Conservation (phyloP, 345 rosid species). For the Tarenaya hassleriana region DNA sequence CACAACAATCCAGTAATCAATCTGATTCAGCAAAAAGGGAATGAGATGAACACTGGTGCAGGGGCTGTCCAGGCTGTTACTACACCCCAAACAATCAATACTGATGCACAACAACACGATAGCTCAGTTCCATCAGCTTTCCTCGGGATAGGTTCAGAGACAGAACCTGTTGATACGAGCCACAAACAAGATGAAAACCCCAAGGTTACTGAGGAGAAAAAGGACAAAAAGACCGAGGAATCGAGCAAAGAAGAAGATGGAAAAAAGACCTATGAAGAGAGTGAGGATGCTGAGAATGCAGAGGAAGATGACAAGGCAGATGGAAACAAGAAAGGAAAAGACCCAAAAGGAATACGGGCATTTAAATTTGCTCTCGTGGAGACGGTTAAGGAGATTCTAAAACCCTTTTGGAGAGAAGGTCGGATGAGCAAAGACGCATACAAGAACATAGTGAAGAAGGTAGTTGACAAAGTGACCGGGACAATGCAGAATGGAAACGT, state of each 20-base stretch:
- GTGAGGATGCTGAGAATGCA: constrained; percentile 36
- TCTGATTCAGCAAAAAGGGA: constrained; percentile 37
- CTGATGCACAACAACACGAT: constrained; percentile 28
- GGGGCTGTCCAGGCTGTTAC: constrained; percentile 22
- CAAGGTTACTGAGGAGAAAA: constrained; percentile 29
- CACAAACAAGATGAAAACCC: constrained; percentile 29
- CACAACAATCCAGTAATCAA: constrained; percentile 46
- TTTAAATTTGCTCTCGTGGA: constrained; percentile 90
- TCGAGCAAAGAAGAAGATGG: constrained; percentile 34
- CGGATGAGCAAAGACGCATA: constrained; percentile 79
- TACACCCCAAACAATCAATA: constrained; percentile 21
- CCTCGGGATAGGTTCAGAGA: constrained; percentile 18
- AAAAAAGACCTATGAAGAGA: constrained; percentile 31
- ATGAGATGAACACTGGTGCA: constrained; percentile 15
- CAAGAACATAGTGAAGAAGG: constrained; percentile 94
- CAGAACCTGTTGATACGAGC: constrained; percentile 21
- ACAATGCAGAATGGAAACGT: constrained; percentile 61
- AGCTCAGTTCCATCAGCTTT: constrained; percentile 24
- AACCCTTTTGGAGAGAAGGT: constrained; percentile 95
- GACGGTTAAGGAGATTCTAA: constrained; percentile 82
- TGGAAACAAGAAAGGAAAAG: constrained; percentile 66
- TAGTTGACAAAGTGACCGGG: constrained; percentile 82
- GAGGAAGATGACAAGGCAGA: constrained; percentile 46
- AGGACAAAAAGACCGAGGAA: constrained; percentile 30
- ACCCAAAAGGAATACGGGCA: constrained; percentile 56